Conservation (phyloP, 139 green algal species). For the Coelastrella sp. region DNA sequence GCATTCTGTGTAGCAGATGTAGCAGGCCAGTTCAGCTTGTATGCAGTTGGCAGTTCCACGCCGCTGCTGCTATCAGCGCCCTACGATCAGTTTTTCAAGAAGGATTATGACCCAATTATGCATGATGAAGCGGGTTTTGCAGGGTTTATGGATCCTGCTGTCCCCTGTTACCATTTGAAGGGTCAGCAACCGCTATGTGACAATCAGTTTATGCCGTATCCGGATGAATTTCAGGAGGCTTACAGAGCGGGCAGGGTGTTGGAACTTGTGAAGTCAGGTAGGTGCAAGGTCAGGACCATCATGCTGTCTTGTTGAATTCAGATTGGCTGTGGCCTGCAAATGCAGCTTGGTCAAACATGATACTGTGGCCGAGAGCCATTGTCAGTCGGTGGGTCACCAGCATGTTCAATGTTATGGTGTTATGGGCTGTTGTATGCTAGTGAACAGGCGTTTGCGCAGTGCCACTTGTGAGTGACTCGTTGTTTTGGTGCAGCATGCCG, state of each 20-base stretch:
- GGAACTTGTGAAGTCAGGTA: neutral
- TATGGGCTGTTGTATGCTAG: too few relatives aligned
- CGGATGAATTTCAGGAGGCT: slow-evolving; percentile 59
- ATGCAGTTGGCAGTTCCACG: slow-evolving; percentile 44
- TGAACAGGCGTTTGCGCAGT: too few relatives aligned
- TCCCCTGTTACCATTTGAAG: neutral
- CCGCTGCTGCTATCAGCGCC: slow-evolving; percentile 58
- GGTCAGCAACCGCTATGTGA: slow-evolving; percentile 67
- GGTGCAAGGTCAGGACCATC: too few relatives aligned
- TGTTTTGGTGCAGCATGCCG: too few relatives aligned
- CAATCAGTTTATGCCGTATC: slow-evolving; percentile 63
- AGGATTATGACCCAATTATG: slow-evolving; percentile 40
- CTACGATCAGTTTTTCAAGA: slow-evolving; percentile 87
- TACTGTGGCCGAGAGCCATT: too few relatives aligned
- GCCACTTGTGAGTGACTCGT: too few relatives aligned
- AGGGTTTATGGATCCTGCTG: neutral
- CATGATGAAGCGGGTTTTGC: slow-evolving; percentile 37
- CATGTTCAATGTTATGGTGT: too few relatives aligned
- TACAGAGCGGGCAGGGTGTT: slow-evolving; percentile 34
- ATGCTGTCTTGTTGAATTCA: too few relatives aligned
- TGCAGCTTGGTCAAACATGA: too few relatives aligned
- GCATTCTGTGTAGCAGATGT: slow-evolving; percentile 63
- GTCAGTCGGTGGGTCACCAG: too few relatives aligned
- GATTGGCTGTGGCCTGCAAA: too few relatives aligned
- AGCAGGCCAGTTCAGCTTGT: slow-evolving; percentile 81